phyloP scores from a whole-genome alignment of 345 rosid genomes.

The Ailanthus altissimus region DNA sequence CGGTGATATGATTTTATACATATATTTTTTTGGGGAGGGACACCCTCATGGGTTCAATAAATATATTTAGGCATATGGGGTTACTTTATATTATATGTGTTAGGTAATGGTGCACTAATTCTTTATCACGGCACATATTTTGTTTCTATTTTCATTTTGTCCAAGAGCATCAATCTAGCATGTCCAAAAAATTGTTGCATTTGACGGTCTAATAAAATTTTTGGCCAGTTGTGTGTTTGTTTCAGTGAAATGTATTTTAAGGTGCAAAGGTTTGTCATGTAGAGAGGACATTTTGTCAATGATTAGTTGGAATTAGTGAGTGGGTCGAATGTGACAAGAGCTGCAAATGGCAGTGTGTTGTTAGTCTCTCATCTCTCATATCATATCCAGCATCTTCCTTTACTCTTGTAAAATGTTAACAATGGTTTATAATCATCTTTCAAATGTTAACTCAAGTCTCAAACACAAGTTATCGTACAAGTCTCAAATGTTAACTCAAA shows the following conservation, averaged over 20 bases:
- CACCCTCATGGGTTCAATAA: constrained; percentile 36
- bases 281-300: constrained; percentile 24
- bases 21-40: background rate
- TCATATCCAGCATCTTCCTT: too few relatives aligned
- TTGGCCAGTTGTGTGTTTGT: constrained; percentile 8
- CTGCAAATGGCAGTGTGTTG: background rate
- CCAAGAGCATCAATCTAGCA: background rate
- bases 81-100: background rate
- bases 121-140: background rate
- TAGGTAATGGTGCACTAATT: background rate
- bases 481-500: too few relatives aligned
- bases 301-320: constrained; percentile 29
- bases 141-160: background rate
- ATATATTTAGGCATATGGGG: constrained; percentile 8
- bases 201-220: background rate
- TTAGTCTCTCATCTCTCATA: too few relatives aligned
- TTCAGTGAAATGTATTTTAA: background rate
- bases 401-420: too few relatives aligned
- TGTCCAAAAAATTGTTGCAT: constrained; percentile 5
- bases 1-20: constrained; percentile 33
- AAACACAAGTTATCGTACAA: too few relatives aligned
- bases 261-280: constrained; percentile 15
- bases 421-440: too few relatives aligned
- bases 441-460: too few relatives aligned
- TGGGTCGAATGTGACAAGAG: constrained; percentile 16